Base-by-base conservation (phyloP, 2,329 filamentous ascomycete species). In the Fonsecaea erecta region DNA sequence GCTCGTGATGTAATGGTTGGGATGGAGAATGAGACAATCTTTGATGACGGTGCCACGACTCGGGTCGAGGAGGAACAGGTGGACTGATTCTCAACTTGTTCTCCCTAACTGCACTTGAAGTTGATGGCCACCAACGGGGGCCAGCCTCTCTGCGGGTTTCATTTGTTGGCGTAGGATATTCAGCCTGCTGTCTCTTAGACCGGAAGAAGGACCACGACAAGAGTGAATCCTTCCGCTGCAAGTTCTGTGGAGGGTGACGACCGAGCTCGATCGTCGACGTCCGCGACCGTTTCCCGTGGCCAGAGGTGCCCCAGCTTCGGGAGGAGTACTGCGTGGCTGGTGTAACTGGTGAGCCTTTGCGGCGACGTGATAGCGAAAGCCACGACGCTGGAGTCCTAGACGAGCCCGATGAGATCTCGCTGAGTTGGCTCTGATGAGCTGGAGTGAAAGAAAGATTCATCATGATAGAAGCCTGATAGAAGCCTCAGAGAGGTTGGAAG, bases 21-120 rank as follows among this genome's bases (percentile, higher is more conserved):
- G 46, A 16, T 14, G 96, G 96, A 79, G 89, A 96, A 75, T 98
- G 98, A 73, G 87, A 97, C 67, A 28, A 32, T 30, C 35, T n/a
- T 6, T 2, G 14, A 4, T 28, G 30, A 12, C 28, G 16, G 12
- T 34, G 24, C 18, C 43, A 24, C n/a, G 51, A 28, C 28, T 55
- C 51, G 5, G 64, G 64, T 24, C 60, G 56, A 4, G 24, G 40
- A 28, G 64, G 64, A 7, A 66, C 28, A 2, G 64, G 64, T 2
- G 64, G 64, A 32, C 51, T 52, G 46, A 40, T 37, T 51, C 28
- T 51, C 28, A 32, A n/a, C 28, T 48, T 65, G 16, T 32, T 32
- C 21, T 16, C 24, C 12, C 18, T 43, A 16, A 28, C 2, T 1
- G 48, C 43, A 16, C 12, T 8, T 28, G 40, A 40, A 18, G 32